Conservation (phyloP, 2,329 filamentous ascomycete genomes). For the Fusarium sp. region DNA sequence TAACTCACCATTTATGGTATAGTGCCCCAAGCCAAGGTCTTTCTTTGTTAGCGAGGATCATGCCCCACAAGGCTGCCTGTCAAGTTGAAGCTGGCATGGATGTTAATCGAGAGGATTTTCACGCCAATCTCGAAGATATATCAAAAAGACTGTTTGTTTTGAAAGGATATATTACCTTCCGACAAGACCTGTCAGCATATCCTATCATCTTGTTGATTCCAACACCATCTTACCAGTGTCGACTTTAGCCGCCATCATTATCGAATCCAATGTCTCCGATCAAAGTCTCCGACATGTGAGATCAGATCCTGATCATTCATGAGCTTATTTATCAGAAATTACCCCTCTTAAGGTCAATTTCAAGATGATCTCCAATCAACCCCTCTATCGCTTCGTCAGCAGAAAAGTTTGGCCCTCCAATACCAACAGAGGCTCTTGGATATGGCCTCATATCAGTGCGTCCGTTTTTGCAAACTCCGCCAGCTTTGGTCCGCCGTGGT, state of each 20-base stretch:
- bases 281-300: constrained; percentile 8
- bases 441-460: constrained; percentile 8
- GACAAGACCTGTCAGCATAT: neutral
- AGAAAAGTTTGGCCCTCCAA: neutral
- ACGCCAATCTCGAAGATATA: neutral
- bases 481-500: neutral
- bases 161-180: neutral
- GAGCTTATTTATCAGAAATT: neutral
- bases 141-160: neutral
- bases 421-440: neutral
- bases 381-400: constrained; percentile 12
- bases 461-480: constrained; percentile 28
- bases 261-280: neutral
- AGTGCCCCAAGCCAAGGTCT: neutral
- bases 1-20: constrained; percentile 4
- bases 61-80: constrained; percentile 1
- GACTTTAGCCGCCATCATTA: neutral
- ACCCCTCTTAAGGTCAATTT: neutral
- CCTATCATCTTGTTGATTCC: neutral
- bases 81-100: neutral
- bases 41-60: neutral
- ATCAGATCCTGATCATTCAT: neutral
- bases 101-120: neutral
- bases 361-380: neutral
- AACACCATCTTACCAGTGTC: neutral